phyloP scores from a whole-genome alignment of 1,139 yeast genomes.

The Saccharomyces uvarum region DNA sequence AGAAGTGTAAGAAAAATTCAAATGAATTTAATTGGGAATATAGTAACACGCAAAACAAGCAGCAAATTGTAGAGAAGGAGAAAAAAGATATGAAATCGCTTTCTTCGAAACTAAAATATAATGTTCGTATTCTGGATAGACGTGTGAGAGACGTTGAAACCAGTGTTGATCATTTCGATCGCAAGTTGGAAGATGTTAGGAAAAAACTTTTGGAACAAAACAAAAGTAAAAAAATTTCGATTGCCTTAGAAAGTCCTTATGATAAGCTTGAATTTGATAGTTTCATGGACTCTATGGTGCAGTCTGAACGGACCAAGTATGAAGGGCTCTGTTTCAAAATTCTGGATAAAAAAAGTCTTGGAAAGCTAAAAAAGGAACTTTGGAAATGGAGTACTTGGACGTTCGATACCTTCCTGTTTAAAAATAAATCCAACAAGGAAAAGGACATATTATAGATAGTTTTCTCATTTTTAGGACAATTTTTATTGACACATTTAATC shows the following conservation, averaged over 20 bases:
- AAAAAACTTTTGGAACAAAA: conserved; percentile 1
- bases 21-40: conserved; percentile 1
- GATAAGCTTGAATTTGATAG: conserved; percentile 2
- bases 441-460: background rate
- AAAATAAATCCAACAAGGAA: background rate
- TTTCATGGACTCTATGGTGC: background rate
- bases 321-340: conserved; percentile 2
- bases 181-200: conserved; percentile 1
- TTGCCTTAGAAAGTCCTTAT: background rate
- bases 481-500: background rate
- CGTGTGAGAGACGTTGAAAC: conserved; percentile 4
- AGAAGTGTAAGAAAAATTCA: conserved; percentile 1
- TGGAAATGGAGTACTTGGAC: conserved; percentile 2
- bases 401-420: conserved; percentile 1
- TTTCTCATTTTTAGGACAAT: background rate
- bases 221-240: background rate
- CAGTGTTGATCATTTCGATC: conserved; percentile 3
- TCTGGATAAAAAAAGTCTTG: background rate
- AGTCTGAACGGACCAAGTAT: conserved; percentile 3
- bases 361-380: conserved; percentile 2
- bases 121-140: conserved; percentile 1
- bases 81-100: conserved; percentile 2
- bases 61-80: conserved; percentile 35
- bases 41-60: conserved; percentile 24
- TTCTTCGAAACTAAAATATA: conserved; percentile 3